Base-by-base conservation (phyloP, 352 stramenopile genomes). In the Phytophthora palmivora region DNA sequence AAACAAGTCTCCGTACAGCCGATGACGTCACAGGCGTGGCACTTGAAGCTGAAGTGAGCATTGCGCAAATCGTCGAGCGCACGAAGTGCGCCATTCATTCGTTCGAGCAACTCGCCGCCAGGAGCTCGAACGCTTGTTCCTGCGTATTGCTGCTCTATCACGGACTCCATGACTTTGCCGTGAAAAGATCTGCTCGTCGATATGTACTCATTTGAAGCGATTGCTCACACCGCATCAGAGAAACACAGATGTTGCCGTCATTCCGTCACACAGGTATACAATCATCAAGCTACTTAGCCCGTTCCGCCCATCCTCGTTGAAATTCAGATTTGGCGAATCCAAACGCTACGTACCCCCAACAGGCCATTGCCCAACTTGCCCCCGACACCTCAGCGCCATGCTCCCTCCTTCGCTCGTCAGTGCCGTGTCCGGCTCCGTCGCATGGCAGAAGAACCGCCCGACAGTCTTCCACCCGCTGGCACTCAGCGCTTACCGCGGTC, bases 311-410 rank as follows among this genome's bases (percentile, higher is more conserved):
- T 64, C 60, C 46, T 50, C 54, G 24, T 70, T 28, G 54, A 65
- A 51, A 51, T 58, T 41, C 38, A 58, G 32, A 21, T 33, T 33
- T n/a, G 33, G 18, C 37, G 42, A 67, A 61, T 60, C 58, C 50
- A 67, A 60, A 26, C 18, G 58, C 58, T 56, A 66, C 48, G 48
- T 66, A 60, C 58, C 58, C 58, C 37, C 55, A 26, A 18, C n/a
- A 61, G 36, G 11, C 48, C 54, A 66, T 61, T 65, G 48, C 49
- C 42, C 36, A 70, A 65, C 34, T 61, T 53, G 62, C 62, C 26
- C 12, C 33, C 16, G 9, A 7, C 18, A 19, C 11, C 15, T 4
- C 9, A 12, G 24, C 24, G 24, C 26, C 21, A 72, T 72, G 64
- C 38, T 48, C 26, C 11, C 47, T 50, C 41, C 58, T 34, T 65